Conservation (phyloP, 208 protist genomes). For the Wallacemonas rigidus region DNA sequence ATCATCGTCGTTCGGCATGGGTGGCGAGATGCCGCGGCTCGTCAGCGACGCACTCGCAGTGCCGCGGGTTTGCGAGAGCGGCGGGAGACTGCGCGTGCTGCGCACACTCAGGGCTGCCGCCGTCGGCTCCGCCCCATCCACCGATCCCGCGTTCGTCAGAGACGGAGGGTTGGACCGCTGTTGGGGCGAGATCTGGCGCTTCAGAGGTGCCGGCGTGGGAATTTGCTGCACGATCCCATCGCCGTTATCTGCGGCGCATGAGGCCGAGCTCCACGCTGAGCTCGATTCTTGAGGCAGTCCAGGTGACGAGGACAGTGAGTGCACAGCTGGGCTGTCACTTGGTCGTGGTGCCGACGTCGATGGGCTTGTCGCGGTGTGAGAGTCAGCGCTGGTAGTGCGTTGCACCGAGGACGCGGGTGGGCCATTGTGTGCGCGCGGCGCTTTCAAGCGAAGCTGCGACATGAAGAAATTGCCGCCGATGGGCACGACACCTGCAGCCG, state of each 20-base stretch:
- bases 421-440: not conserved
- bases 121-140: not conserved
- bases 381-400: no score
- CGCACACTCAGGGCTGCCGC: not conserved
- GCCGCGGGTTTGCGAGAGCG: not conserved
- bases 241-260: no score
- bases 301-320: slow-evolving; percentile 2
- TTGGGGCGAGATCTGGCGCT: not conserved
- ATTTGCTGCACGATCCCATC: no score
- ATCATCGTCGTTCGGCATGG: slow-evolving; percentile 14
- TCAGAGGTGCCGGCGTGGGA: not conserved
- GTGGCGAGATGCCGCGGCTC: slow-evolving; percentile 8
- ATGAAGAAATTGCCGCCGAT: slow-evolving; percentile 18
- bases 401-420: not conserved
- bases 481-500: not conserved
- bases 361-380: not conserved
- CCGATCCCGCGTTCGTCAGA: not conserved
- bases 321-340: not conserved
- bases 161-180: not conserved
- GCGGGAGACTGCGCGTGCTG: slow-evolving; percentile 6
- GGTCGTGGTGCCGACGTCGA: not conserved
- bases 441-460: not conserved
- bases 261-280: not conserved
- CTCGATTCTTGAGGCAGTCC: slow-evolving; percentile 6
- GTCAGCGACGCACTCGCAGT: not conserved